Conservation (phyloP, 2,329 filamentous ascomycete genomes). For the Fusarium incarnatum region DNA sequence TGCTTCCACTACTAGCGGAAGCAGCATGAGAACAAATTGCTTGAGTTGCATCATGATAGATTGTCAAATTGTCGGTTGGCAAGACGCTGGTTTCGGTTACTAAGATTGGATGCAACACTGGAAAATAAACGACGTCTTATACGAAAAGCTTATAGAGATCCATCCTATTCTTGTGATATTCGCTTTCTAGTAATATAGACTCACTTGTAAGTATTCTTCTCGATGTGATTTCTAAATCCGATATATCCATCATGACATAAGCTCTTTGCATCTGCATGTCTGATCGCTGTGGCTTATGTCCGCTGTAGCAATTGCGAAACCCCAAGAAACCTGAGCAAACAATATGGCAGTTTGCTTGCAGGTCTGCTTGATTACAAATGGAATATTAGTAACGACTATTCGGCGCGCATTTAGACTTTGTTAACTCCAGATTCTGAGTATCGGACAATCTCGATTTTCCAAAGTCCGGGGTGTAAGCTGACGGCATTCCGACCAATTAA, state of each 20-base stretch:
- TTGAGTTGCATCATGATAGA: constrained; percentile 2
- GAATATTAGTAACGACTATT: neutral
- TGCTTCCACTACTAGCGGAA: neutral
- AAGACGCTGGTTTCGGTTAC: too few species aligned
- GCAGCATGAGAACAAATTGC: neutral
- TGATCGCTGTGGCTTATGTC: neutral
- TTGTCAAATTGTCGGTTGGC: too few species aligned
- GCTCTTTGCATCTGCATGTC: neutral
- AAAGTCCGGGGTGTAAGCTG: constrained; percentile 27
- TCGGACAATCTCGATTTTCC: constrained; percentile 30
- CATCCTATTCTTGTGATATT: fast-evolving
- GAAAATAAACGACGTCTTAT: neutral
- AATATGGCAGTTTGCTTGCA: too few species aligned
- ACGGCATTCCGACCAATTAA: neutral
- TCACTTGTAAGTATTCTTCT: too few species aligned
- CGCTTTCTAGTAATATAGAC: neutral
- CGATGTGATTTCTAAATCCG: constrained; percentile 10
- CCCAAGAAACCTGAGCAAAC: neutral
- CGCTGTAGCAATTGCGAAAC: neutral
- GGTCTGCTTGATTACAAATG: neutral
- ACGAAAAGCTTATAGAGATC: neutral
- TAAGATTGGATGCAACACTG: neutral
- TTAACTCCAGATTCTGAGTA: neutral
- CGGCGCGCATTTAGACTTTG: neutral
- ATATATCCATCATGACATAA: constrained; percentile 3